A percentile compares a stretch with the other conserved stretches of the same genome.
Conservation (phyloP, 176 grass and related monocot species). For the Zizania latifolia region DNA sequence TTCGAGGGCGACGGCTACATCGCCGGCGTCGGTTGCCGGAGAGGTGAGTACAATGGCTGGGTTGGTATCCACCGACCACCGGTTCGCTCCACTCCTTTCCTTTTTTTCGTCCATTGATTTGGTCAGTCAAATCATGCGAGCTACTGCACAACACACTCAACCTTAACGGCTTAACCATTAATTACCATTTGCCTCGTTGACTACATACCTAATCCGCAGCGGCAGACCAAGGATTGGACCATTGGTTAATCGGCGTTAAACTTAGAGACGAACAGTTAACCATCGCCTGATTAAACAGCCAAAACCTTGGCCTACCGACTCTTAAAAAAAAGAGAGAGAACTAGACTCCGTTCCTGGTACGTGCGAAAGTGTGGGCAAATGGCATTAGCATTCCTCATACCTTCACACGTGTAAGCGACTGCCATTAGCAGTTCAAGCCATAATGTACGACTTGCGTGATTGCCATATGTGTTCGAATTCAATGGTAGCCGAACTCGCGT, state of each 20-base stretch:
- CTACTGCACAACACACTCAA: not conserved
- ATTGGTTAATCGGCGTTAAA: not conserved
- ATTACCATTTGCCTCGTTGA: slow-evolving; percentile 12
- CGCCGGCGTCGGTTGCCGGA: slow-evolving; percentile 35
- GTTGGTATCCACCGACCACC: no score
- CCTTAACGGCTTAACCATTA: not conserved
- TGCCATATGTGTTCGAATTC: not conserved
- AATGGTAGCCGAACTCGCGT: not conserved
- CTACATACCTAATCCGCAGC: not conserved
- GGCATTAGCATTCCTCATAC: not conserved
- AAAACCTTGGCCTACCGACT: slow-evolving; percentile 4
- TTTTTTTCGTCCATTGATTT: slow-evolving; percentile 11
- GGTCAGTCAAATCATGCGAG: slow-evolving; percentile 31
- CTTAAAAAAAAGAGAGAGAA: not conserved
- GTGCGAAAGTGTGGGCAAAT: not conserved
- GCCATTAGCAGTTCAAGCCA: not conserved
- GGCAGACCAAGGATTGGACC: not conserved
- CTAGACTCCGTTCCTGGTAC: not conserved
- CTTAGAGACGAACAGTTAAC: not conserved
- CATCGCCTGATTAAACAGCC: not conserved
- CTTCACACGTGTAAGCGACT: not conserved
- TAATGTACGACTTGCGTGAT: not conserved
- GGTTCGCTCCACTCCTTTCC: not conserved
- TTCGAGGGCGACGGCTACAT: slow-evolving; percentile 51
- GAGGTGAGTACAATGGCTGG: slow-evolving; percentile 35